Base-by-base conservation (phyloP, 2,329 filamentous ascomycete genomes). In the Incumbomyces delicatus region DNA sequence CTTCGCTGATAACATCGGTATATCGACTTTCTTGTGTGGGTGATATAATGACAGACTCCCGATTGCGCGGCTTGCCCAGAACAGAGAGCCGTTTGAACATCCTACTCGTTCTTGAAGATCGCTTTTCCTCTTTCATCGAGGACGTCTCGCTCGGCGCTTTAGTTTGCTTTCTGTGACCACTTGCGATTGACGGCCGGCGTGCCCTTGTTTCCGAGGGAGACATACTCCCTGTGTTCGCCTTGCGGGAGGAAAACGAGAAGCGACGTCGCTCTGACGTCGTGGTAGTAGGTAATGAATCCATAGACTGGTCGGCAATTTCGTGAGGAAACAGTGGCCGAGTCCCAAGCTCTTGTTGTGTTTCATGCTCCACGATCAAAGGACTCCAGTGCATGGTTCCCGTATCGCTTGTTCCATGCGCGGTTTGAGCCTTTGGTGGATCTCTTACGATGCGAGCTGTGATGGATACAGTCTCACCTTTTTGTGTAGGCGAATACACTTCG, bases 361-460 rank as follows among this genome's bases (percentile, higher is more conserved):
- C 66, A 70, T 83, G 67, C 75, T 85, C 67, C 72, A 92, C 68
- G 69, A 73, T 63, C 70, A 86, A 57, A 63, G 78, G 58, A 62
- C 75, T 71, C 68, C 75, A 60, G 64, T 78, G 66, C 49, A 76
- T 61, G 54, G 73, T 71, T 33, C 72, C 56, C 18, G 54, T 50
- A 47, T 55, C 57, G 2, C 61, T 51, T n/a, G 37, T 46, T 11
- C 34, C 18, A 36, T 20, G 20, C 14, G 36, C 11, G 2, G 30
- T 32, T 17, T 13, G n/a, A 11, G 33, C 14, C 4, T 30, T 36
- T 3, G 16, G n/a, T 27, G 41, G 71, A 74, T 57, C 83, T 40
- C 87, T 80, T 32, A 94, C 71, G 52, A 94, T 94, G 43, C 83
- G 80, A 41, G 89, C 86, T 14, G 85, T 92, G 10, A 95, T 88